These are phyloP conservation scores for Stentor roeselii DNA, from an alignment of 73 alveolate species.

Conservation along the genomic window DNA sequence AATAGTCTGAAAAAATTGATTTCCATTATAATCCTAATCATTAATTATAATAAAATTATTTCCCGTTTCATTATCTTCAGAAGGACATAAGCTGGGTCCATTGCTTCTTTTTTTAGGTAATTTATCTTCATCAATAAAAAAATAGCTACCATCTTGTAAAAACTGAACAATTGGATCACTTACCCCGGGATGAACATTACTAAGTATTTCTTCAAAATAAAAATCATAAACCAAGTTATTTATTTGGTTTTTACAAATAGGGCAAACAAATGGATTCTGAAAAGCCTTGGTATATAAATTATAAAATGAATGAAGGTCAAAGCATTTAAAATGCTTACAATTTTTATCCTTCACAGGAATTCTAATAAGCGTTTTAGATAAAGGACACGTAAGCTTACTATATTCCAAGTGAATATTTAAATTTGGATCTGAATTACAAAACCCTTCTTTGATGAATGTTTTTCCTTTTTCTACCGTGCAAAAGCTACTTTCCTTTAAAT, in stretches of 20 bases:
- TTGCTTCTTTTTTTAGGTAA: neutral
- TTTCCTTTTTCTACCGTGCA: neutral
- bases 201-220: neutral
- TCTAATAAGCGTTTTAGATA: neutral
- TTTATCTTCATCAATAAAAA: neutral
- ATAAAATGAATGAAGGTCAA: conserved; percentile 3
- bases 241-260: neutral
- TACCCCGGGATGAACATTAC: neutral
- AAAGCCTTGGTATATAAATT: neutral
- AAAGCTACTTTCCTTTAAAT: neutral
- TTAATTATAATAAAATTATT: too few relatives aligned
- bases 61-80: too few relatives aligned
- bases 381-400: neutral
- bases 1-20: too few relatives aligned
- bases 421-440: neutral
- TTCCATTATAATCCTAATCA: too few relatives aligned
- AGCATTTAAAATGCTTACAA: neutral
- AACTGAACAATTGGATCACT: neutral
- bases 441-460: neutral
- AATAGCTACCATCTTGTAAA: neutral
- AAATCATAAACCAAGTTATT: neutral
- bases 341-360: conserved; percentile 9
- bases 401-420: neutral
- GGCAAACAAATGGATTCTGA: conserved; percentile 18
- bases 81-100: too few relatives aligned